phyloP scores from a whole-genome alignment of 2,329 filamentous ascomycete genomes.

The Rutstroemia sp. region DNA sequence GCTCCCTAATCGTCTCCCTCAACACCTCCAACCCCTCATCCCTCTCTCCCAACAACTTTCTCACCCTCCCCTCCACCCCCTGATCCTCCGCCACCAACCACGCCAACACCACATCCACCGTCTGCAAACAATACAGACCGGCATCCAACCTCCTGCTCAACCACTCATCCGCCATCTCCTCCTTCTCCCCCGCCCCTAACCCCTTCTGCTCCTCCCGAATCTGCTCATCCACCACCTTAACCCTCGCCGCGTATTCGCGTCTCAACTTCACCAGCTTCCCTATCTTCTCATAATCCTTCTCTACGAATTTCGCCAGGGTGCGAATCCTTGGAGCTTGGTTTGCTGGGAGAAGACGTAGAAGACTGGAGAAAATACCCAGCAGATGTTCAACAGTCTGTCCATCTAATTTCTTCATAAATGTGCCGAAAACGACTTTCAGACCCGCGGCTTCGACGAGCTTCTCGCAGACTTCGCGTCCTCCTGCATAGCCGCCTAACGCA shows the following conservation, averaged over 20 bases:
- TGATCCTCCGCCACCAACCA: conserved; percentile 89
- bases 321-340: conserved; percentile 74
- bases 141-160: conserved; percentile 71
- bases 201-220: conserved; percentile 51
- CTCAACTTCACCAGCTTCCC: conserved; percentile 63
- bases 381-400: conserved; percentile 66
- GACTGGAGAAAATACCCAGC: conserved; percentile 73
- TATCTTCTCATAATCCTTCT: conserved; percentile 88
- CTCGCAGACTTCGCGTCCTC: conserved; percentile 55
- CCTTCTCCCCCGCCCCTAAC: conserved; percentile 50
- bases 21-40: conserved; percentile 60
- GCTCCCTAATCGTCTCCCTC: conserved; percentile 56
- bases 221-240: conserved; percentile 54
- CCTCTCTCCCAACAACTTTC: conserved; percentile 55
- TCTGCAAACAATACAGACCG: conserved; percentile 76
- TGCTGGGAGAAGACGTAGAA: conserved; percentile 72
- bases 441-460: conserved; percentile 76
- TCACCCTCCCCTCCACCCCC: conserved; percentile 61
- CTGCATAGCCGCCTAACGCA: conserved; percentile 53
- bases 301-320: conserved; percentile 86
- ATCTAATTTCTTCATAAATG: conserved; percentile 80
- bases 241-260: conserved; percentile 57
- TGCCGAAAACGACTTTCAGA: conserved; percentile 74
- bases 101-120: conserved; percentile 74
- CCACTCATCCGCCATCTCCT: conserved; percentile 61